Base-by-base conservation (phyloP, 495 filamentous ascomycete species). In the Polyplosphaeria fusca region DNA sequence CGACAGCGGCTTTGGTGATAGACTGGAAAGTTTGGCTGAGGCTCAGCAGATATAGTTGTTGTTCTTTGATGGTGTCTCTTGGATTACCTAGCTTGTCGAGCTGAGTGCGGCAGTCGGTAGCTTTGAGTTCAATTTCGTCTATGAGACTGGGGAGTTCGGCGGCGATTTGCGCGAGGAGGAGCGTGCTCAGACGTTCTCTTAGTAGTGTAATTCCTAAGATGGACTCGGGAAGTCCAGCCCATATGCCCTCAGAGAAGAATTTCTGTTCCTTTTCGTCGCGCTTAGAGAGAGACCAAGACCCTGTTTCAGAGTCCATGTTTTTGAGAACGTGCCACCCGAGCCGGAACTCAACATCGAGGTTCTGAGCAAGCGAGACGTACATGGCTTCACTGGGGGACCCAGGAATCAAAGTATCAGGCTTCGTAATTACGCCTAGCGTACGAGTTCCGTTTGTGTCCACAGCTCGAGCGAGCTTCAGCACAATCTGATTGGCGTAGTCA, bases 101-200 rank as follows among this genome's bases (percentile, higher is more conserved):
- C 28, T 45, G 37, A 7, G 7, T 23, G 18, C 23, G 32, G 20
- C 53, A 42, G 12, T 2, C 49, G 1, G 35, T 25, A 42, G 20
- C 2, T 5, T 26, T 28, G 49, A 27, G 16, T 13, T 50, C 22
- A 41, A 57, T 28, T 32, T 88, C 84, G 1, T 68, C 46, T 19
- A 85, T 72, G 22, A 90, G 52, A 18, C 70, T 74, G 0, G 84
- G 85, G 1, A 88, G 75, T 48, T 84, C 74, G 1, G 60, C 25
- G 0, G 69, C 64, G 48, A 88, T 85, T 35, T 86, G 81, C 0
- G 58, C 60, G 1, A 79, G 67, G 0, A 88, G 74, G 1, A 88
- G 60, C 1, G 72, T 73, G 68, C 82, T 85, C 1, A 89, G 71
- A 9, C 80, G 71, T 0, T 46, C 42, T 39, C 77, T 70, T 5